phyloP scores from a whole-genome alignment of 495 filamentous ascomycete genomes.

The Tuber borchii region DNA sequence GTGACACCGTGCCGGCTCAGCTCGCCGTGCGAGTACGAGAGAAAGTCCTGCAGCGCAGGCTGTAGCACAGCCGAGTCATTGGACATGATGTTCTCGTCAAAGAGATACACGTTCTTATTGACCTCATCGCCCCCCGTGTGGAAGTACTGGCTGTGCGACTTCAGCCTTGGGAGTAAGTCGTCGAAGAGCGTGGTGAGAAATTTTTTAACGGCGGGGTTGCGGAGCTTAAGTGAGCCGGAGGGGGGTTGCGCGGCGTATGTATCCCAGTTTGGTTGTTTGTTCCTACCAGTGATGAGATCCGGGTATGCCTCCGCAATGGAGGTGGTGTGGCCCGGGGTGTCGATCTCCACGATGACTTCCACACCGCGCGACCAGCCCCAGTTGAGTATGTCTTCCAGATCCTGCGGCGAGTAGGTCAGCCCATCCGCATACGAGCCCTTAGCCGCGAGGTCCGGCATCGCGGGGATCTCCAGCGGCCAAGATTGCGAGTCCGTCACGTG shows the following conservation, averaged over 20 bases:
- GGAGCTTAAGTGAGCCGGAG: constrained; percentile 67
- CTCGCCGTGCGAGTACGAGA: constrained; percentile 57
- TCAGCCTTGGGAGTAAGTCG: constrained; percentile 65
- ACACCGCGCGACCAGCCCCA: constrained; percentile 63
- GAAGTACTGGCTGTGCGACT: constrained; percentile 62
- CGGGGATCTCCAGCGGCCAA: constrained; percentile 72
- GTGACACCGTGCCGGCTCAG: constrained; percentile 55
- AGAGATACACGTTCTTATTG: constrained; percentile 62
- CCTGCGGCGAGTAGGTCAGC: constrained; percentile 57
- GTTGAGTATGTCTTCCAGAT: constrained; percentile 57
- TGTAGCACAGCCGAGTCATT: constrained; percentile 56
- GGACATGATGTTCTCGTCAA: constrained; percentile 64
- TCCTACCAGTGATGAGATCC: constrained; percentile 65
- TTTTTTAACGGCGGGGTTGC: constrained; percentile 55
- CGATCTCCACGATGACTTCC: constrained; percentile 68
- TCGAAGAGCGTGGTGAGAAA: constrained; percentile 64
- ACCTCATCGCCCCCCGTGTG: constrained; percentile 81
- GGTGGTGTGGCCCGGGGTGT: constrained; percentile 74
- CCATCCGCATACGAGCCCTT: constrained; percentile 61
- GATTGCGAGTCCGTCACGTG: constrained; percentile 77
- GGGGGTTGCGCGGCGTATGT: constrained; percentile 68
- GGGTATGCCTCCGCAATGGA: constrained; percentile 58
- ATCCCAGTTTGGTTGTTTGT: constrained; percentile 58
- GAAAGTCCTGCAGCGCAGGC: constrained; percentile 65
- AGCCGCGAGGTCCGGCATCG: constrained; percentile 60